A percentile compares a stretch with the other conserved stretches of the same genome.
phyloP scores from a whole-genome alignment of 352 stramenopile species.

The Pythium oligandrum region DNA sequence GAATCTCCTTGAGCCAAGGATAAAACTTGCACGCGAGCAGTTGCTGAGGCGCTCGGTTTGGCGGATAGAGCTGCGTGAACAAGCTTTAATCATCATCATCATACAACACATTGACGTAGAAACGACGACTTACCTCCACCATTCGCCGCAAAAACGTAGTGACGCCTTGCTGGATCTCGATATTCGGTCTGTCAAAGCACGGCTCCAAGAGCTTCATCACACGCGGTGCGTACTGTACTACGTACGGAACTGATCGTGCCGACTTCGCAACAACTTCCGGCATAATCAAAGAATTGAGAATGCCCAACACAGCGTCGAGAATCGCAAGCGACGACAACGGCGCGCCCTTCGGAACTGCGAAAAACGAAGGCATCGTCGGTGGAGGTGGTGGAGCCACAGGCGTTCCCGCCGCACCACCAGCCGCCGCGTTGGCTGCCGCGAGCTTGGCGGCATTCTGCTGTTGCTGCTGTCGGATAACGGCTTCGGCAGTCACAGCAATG shows the following conservation, averaged over 20 bases:
- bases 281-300: constrained; percentile 79
- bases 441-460: constrained; percentile 23
- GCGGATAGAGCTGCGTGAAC: constrained; percentile 66
- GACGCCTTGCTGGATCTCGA: constrained; percentile 68
- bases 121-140: constrained; percentile 40
- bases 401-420: constrained; percentile 13
- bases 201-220: constrained; percentile 89
- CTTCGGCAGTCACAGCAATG: constrained; percentile 85
- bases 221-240: constrained; percentile 82
- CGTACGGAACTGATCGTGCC: constrained; percentile 70
- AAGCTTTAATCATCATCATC: constrained; percentile 3
- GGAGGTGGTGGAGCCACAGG: constrained; percentile 17
- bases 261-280: constrained; percentile 73
- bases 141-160: constrained; percentile 70
- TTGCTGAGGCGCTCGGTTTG: constrained; percentile 55
- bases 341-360: constrained; percentile 74
- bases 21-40: constrained; percentile 86
- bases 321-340: constrained; percentile 84
- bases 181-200: constrained; percentile 83
- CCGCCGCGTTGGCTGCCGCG: not conserved
- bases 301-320: constrained; percentile 80
- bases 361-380: constrained; percentile 74
- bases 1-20: constrained; percentile 82
- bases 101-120: not conserved
- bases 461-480: constrained; percentile 76